phyloP scores from a whole-genome alignment of 2,329 filamentous ascomycete species.

The Fusarium lateritium region DNA sequence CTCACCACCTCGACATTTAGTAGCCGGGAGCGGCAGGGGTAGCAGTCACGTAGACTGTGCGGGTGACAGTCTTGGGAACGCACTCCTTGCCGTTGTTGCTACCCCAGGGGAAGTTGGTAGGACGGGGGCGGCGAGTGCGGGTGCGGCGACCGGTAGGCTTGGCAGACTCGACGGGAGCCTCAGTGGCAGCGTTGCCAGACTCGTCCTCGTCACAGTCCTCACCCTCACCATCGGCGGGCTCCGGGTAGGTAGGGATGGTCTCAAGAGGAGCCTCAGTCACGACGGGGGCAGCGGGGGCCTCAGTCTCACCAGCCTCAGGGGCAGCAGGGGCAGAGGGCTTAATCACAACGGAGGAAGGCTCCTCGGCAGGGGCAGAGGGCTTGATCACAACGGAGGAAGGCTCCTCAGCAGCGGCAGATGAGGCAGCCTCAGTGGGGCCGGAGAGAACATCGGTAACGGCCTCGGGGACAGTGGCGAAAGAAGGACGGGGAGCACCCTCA shows the following conservation, averaged over 20 bases:
- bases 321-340: constrained; percentile 10
- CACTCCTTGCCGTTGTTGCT: constrained; percentile 27
- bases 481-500: constrained; percentile 39
- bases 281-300: not conserved
- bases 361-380: constrained; percentile 1
- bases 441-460: constrained; percentile 35
- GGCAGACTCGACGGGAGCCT: not conserved
- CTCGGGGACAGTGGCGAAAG: constrained; percentile 31
- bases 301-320: not conserved
- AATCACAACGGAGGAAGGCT: constrained; percentile 19
- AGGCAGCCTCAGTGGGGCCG: constrained; percentile 9
- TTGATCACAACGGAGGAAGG: constrained; percentile 27
- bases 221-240: constrained; percentile 13
- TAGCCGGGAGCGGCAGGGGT: constrained; percentile 22
- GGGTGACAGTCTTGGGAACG: constrained; percentile 35
- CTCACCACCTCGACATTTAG: constrained; percentile 7
- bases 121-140: constrained; percentile 35
- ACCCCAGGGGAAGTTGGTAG: constrained; percentile 16
- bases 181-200: constrained; percentile 5
- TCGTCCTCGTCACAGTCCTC: constrained; percentile 29
- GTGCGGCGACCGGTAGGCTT: constrained; percentile 28
- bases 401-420: constrained; percentile 6
- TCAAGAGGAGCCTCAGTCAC: constrained; percentile 6
- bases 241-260: constrained; percentile 5
- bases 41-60: constrained; percentile 47